These are phyloP conservation scores for Venturia pyrina DNA, from an alignment of 2,329 filamentous ascomycete genomes.

Conservation along the genomic window DNA sequence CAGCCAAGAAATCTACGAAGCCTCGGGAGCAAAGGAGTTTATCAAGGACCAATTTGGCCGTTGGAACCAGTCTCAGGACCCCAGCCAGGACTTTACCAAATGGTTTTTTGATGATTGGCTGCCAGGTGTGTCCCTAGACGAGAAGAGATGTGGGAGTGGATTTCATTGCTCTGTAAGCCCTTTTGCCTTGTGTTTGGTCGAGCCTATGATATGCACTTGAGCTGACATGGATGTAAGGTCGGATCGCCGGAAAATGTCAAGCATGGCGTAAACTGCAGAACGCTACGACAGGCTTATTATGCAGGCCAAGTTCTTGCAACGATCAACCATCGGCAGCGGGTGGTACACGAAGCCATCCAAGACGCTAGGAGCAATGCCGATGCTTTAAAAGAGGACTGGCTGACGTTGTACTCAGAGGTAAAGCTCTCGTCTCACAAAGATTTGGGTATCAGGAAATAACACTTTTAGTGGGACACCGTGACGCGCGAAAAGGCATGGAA, in stretches of 20 bases:
- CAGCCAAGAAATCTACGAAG: background rate
- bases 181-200: background rate
- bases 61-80: background rate
- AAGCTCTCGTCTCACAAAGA: background rate
- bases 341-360: background rate
- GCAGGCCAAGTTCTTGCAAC: background rate
- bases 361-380: background rate
- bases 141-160: background rate
- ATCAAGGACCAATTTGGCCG: background rate
- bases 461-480: background rate
- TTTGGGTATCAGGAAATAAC: background rate
- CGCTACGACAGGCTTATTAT: background rate
- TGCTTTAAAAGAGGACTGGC: background rate
- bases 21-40: background rate
- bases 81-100: background rate
- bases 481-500: background rate
- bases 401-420: background rate
- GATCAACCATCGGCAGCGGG: background rate
- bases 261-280: background rate
- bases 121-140: background rate
- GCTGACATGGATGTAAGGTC: background rate
- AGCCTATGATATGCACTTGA: background rate
- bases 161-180: background rate
- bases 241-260: background rate
- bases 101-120: background rate